These are phyloP conservation scores for Middelhovenomyces tepae DNA, from an alignment of 805 yeast genomes.

Conservation along the genomic window DNA sequence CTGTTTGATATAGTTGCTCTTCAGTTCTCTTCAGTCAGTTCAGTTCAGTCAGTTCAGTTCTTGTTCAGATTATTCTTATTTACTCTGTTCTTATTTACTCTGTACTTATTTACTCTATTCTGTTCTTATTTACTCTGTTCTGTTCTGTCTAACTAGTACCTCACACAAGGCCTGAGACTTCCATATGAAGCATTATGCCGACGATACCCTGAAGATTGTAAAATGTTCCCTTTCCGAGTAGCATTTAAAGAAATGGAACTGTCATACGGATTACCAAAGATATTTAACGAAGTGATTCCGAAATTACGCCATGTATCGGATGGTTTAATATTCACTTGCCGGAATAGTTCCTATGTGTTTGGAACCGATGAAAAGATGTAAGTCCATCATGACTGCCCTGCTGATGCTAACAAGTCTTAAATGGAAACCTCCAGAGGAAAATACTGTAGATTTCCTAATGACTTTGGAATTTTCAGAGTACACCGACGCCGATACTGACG, in stretches of 20 bases:
- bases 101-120: too few species aligned
- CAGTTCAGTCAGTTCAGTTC: too few species aligned
- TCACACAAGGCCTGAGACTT: conserved; percentile 61
- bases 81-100: too few species aligned
- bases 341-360: conserved; percentile 73
- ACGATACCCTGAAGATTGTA: conserved; percentile 63
- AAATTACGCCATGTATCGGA: conserved; percentile 81
- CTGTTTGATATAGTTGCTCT: too few species aligned
- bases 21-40: too few species aligned
- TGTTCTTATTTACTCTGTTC: not conserved
- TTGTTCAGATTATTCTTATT: too few species aligned
- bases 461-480: conserved; percentile 48
- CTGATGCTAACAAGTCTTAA: too few species aligned
- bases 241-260: conserved; percentile 83
- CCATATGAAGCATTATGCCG: conserved; percentile 71
- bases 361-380: conserved; percentile 87
- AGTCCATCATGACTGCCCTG: too few species aligned
- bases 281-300: conserved; percentile 57
- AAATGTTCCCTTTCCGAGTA: conserved; percentile 74
- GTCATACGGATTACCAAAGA: conserved; percentile 67
- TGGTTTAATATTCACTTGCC: conserved; percentile 89
- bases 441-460: conserved; percentile 81
- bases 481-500: conserved; percentile 47
- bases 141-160: not conserved
- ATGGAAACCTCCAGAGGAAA: conserved; percentile 97